Evolutionary conservation across 1,139 yeast species (phyloP).

Genomic region (Geotrichum phurueaensis): DNA sequence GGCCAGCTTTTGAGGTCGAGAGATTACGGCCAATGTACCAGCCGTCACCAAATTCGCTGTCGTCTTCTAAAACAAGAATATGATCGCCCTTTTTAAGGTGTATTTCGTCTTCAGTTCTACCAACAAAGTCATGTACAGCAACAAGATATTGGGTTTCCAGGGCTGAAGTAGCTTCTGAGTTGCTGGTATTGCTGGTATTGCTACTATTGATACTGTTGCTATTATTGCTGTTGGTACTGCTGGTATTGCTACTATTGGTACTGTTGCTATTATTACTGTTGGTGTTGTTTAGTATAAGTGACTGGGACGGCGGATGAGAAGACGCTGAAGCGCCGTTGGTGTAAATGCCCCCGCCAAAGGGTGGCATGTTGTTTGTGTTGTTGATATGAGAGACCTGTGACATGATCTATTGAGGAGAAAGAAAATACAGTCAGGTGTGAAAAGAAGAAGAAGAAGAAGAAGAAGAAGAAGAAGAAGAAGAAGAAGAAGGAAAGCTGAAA

Average conservation of each 20-base stretch:
- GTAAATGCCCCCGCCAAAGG: neutral
- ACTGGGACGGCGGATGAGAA: neutral
- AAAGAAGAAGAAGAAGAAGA: neutral
- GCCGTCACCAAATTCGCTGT: conserved; percentile 91
- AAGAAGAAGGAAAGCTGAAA: neutral
- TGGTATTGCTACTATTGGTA: too few species aligned
- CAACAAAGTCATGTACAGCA: conserved; percentile 80
- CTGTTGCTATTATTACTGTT: neutral
- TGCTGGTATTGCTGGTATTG: neutral
- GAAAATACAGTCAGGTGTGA: neutral
- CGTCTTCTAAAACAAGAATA: conserved; percentile 85
- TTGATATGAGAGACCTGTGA: conserved; percentile 8
- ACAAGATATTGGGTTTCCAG: conserved; percentile 32
- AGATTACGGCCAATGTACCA: conserved; percentile 88
- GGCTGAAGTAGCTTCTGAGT: neutral
- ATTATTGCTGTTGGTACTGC: neutral
- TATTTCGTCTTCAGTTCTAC: conserved; percentile 85
- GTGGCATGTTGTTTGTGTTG: neutral
- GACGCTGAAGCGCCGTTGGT: neutral
- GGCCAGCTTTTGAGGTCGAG: conserved; percentile 65
- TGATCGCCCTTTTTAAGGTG: conserved; percentile 76
- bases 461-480: neutral
- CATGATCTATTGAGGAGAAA: neutral
- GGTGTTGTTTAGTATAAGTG: neutral
- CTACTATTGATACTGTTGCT: too few species aligned